Evolutionary conservation across 164 flowering plant genomes (phyloP), one percentile per base, ranked within the genome.

Genomic region (Kalanchoe fedtschenkoi): DNA sequence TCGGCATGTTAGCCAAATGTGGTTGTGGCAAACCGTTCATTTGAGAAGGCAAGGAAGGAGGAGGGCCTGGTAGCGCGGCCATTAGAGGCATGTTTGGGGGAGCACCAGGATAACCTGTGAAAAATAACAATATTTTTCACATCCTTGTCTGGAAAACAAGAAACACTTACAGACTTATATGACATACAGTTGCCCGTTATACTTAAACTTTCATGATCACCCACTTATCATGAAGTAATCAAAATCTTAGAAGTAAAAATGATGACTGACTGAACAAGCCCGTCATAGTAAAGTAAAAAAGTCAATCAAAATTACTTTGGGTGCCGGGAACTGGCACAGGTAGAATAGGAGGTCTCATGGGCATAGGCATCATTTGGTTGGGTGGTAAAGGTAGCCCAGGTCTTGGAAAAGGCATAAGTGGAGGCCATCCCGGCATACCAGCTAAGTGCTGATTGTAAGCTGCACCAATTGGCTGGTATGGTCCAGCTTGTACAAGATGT

Each of bases 391-490:
- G 90, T 63, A 76, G 73, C 14, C 87, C 86, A 22, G 95, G 90
- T 63, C 88, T 76, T 1, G 61, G 61, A 34, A 58, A 58, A 58
- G 61, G 41, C 41, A 37, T 37, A 19, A 58, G 61, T 33, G 56
- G 56, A 26, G 56, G 56, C 54, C 66, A 84, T 24, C 68, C 65
- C 42, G 56, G 83, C 34, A 76, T 60, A 57, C 78, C 62, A 62
- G 78, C 68, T 55, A 83, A 70, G 70, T 82, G 86, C 62, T 83
- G 92, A 71, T 80, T 78, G 74, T 70, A 93, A 38, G 85, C 82
- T n/a, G 79, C 96, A 68, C 98, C 98, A 70, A 89, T 86, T 75
- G 85, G 96, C 61, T 78, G 89, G 73, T 66, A 89, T 1, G 80
- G 95, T 62, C 84, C 89, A 64, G 91, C 69, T 70, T 88, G 89